A percentile compares a stretch with the other conserved stretches of the same genome.
These are phyloP conservation scores for Russula griseocarnosa DNA, from an alignment of 768 basidiomycete species.

Conservation along the genomic window DNA sequence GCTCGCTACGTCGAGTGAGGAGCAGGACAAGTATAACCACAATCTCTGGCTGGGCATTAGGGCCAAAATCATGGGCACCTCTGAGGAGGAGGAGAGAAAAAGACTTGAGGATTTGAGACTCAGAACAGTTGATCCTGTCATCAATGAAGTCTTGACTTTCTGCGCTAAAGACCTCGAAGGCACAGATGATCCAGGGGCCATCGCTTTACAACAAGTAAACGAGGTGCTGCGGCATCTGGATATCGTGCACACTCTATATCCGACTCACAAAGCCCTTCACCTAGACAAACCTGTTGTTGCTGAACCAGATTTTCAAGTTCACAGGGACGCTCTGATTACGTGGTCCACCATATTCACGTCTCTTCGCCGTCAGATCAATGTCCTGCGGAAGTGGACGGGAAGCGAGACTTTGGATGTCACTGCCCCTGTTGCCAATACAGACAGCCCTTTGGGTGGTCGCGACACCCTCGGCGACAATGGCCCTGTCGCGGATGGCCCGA, in stretches of 20 bases:
- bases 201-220: conserved; percentile 58
- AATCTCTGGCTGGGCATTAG: conserved; percentile 89
- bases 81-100: conserved; percentile 77
- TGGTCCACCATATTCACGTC: conserved; percentile 87
- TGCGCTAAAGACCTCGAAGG: conserved; percentile 48
- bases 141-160: conserved; percentile 81
- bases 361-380: conserved; percentile 74
- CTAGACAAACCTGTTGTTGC: conserved; percentile 70
- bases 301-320: conserved; percentile 65
- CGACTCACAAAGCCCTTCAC: conserved; percentile 74
- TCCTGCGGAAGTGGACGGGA: conserved; percentile 91
- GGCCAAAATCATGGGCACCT: conserved; percentile 75
- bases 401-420: conserved; percentile 87
- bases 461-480: conserved; percentile 32
- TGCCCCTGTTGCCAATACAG: conserved; percentile 66
- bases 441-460: conserved; percentile 41
- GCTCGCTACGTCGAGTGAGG: conserved; percentile 63
- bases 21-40: conserved; percentile 60
- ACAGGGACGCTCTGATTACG: conserved; percentile 83
- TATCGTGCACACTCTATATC: conserved; percentile 82
- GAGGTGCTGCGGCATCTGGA: conserved; percentile 71
- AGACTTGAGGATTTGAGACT: conserved; percentile 79
- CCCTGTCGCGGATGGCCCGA: conserved; percentile 64
- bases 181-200: conserved; percentile 38
- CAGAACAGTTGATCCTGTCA: conserved; percentile 73